Evolutionary conservation across 257 asterid species (phyloP), one percentile per base, ranked within the genome.

Genomic region (Striga asiatica): DNA sequence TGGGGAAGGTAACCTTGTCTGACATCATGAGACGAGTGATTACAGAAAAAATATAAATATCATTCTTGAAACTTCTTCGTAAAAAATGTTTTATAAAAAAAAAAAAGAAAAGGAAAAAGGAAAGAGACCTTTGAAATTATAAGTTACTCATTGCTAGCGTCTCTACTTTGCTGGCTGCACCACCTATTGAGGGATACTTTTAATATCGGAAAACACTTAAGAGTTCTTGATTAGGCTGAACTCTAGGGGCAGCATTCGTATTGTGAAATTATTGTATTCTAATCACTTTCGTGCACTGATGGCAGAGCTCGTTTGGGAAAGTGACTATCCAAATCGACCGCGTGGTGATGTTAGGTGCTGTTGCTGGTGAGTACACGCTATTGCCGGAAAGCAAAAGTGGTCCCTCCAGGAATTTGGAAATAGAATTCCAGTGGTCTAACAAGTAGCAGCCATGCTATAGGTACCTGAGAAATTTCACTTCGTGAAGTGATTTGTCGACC

Each of bases 281-380:
- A 54, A 59, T 12, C 25, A 18, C 48, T 54, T 48, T 10, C 28
- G 16, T 58, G 35, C 20, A 27, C 23, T 55, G 18, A 53, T 39
- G 50, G 49, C 91, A 88, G 97, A 84, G 95, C 77, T 84, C 97
- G 43, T 92, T 92, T 6, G 99, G 99, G 32, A 92, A 92, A 72
- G 99, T 88, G 19, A 92, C 99, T 0, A 92, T 92, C 67, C 99
- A 92, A 75, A 88, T 92, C 19, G 99, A 92, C 65, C 95, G 97
- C 0, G 97, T 92, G 6, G 99, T 92, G 60, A 92, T 92, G 99
- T 77, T 92, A 41, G 99, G 99, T 7, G 94, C 91, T 16, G 99
- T 92, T 12, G 89, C 99, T 0, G 99, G 99, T 38, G 98, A 84
- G 62, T 84, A 84, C 73, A 77, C 93, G 12, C 31, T 84, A 45